Evolutionary conservation across 2,329 filamentous ascomycete genomes (phyloP).

Genomic region (Diplodia scrobiculata): DNA sequence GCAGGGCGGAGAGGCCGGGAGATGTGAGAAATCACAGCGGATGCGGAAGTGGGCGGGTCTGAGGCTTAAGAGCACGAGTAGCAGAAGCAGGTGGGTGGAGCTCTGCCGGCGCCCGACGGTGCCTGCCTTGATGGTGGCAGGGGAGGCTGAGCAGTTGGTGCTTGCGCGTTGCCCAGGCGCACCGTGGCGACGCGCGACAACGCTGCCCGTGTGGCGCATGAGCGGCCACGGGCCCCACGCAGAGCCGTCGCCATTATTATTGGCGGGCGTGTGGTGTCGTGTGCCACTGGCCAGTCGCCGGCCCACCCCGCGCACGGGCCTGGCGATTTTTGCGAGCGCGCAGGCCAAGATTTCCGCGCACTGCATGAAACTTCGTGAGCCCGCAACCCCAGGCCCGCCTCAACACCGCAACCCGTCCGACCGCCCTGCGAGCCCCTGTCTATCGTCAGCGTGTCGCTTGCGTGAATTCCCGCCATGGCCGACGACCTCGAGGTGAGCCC

Average conservation of each 20-base stretch:
- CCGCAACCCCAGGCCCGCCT: background rate
- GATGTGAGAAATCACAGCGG: background rate
- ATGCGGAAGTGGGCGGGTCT: background rate
- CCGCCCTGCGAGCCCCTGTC: background rate
- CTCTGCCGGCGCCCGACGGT: slow-evolving; percentile 17
- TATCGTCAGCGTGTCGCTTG: background rate
- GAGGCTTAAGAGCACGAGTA: background rate
- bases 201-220: slow-evolving; percentile 16
- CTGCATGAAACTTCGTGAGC: slow-evolving; percentile 15
- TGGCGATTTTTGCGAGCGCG: slow-evolving; percentile 13
- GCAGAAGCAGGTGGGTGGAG: background rate
- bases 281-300: background rate
- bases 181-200: slow-evolving; percentile 2
- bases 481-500: slow-evolving; percentile 49
- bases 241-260: background rate
- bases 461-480: slow-evolving; percentile 36
- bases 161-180: slow-evolving; percentile 18
- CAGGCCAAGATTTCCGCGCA: slow-evolving; percentile 22
- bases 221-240: slow-evolving; percentile 10
- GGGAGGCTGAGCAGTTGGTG: slow-evolving; percentile 28
- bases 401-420: background rate
- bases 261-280: slow-evolving; percentile 13
- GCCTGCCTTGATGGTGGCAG: slow-evolving; percentile 23
- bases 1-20: background rate
- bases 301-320: slow-evolving; percentile 8